Evolutionary conservation across 805 yeast species (phyloP), one percentile per base, ranked within the genome.

Genomic region (Spathaspora girioi): DNA sequence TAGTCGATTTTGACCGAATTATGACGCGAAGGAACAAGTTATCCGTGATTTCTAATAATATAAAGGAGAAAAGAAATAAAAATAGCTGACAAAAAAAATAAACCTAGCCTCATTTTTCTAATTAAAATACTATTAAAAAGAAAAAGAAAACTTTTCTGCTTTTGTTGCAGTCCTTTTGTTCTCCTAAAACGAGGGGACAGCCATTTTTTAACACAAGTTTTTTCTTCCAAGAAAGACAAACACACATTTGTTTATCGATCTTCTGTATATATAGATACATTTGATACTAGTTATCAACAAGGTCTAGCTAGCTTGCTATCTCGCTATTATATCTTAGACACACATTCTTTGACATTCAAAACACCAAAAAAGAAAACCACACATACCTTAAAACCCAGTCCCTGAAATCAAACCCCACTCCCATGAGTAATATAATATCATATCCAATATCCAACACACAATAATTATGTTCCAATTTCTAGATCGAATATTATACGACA

Each of bases 401-500:
- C 26, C 26, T 23, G 26, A 23, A 23, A 23, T 23, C 26, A 31
- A 31, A 31, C 12, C 35, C 10, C 40, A 35, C 40, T 35, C 3
- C 40, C 15, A 35, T n/a, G 17, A 23, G 26, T 23, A 23, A 23
- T 23, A 23, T 23, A 23, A 23, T 23, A 23, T 23, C n/a, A 32
- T 5, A 32, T 8, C 38, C 8, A 35, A 9, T 35, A 35, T n/a
- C 7, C 7, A 4, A 35, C 11, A 15, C 14, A 29, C n/a, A 14
- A 43, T 38, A 43, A 52, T 23, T 23, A 23, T 52, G 55, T 52
- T 47, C 46, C 8, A 20, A 20, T 27, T 54, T 19, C 46, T 61
- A 53, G 64, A 57, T 31, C 49, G 59, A 46, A 53, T 72, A 47
- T 63, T 73, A 46, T 68, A 69, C 56, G 73, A 70, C 50, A 60